These are phyloP conservation scores for Wickerhamomyces chambardii DNA, from an alignment of 805 yeast species.

Conservation along the genomic window DNA sequence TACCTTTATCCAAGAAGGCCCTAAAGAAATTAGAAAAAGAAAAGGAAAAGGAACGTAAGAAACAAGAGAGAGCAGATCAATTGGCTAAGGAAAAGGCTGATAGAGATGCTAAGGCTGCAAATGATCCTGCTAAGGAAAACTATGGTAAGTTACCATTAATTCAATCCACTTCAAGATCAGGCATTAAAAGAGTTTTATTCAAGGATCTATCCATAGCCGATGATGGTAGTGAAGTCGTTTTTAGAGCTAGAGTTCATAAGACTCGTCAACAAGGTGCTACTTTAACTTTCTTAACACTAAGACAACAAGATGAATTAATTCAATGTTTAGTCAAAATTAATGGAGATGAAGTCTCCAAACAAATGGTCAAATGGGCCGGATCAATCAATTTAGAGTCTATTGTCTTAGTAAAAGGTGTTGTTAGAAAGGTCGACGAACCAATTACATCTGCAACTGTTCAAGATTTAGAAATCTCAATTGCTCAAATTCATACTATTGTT, in stretches of 20 bases:
- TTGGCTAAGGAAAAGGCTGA: slow-evolving; percentile 75
- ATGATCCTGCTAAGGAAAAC: slow-evolving; percentile 80
- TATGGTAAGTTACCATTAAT: slow-evolving; percentile 88
- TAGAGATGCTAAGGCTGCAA: slow-evolving; percentile 54
- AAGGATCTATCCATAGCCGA: slow-evolving; percentile 43
- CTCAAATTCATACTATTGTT: slow-evolving; percentile 65
- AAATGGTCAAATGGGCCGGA: slow-evolving; percentile 95
- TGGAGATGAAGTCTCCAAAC: slow-evolving; percentile 74
- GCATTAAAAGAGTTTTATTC: slow-evolving; percentile 52
- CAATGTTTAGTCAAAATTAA: slow-evolving; percentile 82
- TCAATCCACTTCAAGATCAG: slow-evolving; percentile 68
- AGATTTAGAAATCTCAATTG: slow-evolving; percentile 77
- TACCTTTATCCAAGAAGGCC: slow-evolving; percentile 88
- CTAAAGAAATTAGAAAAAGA: slow-evolving; percentile 91
- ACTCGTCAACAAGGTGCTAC: slow-evolving; percentile 95
- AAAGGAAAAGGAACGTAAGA: slow-evolving; percentile 85
- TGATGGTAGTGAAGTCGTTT: slow-evolving; percentile 70
- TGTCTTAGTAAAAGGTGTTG: slow-evolving; percentile 82
- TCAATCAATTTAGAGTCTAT: slow-evolving; percentile 81
- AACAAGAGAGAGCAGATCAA: slow-evolving; percentile 87
- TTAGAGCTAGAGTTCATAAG: slow-evolving; percentile 92
- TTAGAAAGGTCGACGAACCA: slow-evolving; percentile 76
- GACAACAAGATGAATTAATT: slow-evolving; percentile 79
- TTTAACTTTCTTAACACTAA: slow-evolving; percentile 79
- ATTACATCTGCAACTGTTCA: slow-evolving; percentile 88